A percentile compares a stretch with the other conserved stretches of the same genome.
phyloP scores from a whole-genome alignment of 2,329 filamentous ascomycete genomes.

The Trichoderma sp. region DNA sequence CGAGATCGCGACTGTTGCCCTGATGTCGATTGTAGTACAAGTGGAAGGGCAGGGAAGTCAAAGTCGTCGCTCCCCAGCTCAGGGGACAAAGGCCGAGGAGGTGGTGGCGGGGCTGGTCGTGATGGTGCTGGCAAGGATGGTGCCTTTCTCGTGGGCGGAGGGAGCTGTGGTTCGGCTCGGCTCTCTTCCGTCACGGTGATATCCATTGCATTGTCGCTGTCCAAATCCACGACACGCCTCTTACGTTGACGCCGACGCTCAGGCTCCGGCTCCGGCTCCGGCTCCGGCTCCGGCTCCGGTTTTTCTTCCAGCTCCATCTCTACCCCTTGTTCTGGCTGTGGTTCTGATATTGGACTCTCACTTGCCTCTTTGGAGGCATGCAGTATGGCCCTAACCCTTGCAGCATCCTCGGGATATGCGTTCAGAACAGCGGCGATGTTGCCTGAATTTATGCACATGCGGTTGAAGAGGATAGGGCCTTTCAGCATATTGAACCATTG shows the following conservation, averaged over 20 bases:
- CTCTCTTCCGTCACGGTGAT: neutral
- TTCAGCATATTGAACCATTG: constrained; percentile 42
- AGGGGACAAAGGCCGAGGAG: neutral
- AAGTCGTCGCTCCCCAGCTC: constrained; percentile 17
- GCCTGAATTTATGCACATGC: constrained; percentile 35
- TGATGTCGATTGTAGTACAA: neutral
- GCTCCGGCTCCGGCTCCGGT: neutral
- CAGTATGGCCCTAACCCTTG: constrained; percentile 24
- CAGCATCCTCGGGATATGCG: constrained; percentile 36
- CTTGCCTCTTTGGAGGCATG: neutral
- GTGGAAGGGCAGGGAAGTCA: neutral
- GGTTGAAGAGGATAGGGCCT: constrained; percentile 31
- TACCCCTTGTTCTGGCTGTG: neutral
- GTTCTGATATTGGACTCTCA: neutral
- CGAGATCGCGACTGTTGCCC: neutral
- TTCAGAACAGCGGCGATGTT: constrained; percentile 38
- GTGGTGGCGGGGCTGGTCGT: neutral
- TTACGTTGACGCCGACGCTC: neutral
- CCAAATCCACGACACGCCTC: neutral
- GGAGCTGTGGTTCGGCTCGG: neutral
- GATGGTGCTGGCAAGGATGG: neutral
- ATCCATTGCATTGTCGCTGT: constrained; percentile 3
- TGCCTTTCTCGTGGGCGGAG: neutral
- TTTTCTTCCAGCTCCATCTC: neutral
- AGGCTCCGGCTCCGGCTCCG: neutral